phyloP scores from a whole-genome alignment of 805 yeast genomes.

The Kregervanrija pseudodelftensis region DNA sequence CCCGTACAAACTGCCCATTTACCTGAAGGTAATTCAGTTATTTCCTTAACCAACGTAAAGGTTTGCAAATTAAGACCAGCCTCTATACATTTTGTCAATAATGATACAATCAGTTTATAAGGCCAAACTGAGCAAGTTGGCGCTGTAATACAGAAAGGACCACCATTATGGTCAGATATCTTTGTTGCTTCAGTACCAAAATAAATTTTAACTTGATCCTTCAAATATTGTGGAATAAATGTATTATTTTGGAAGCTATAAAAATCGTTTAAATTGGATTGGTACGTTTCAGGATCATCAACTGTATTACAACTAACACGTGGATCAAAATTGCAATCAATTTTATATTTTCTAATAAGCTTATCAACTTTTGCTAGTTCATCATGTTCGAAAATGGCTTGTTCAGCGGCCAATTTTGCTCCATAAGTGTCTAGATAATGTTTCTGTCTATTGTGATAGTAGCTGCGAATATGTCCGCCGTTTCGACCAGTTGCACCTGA shows the following conservation, averaged over 20 bases:
- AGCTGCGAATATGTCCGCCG: constrained; percentile 42
- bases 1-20: constrained; percentile 25
- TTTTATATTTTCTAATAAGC: constrained; percentile 25
- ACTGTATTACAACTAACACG: constrained; percentile 30
- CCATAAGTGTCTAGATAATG: constrained; percentile 15
- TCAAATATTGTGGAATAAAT: constrained; percentile 17
- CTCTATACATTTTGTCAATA: constrained; percentile 27
- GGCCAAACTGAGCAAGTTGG: constrained; percentile 43
- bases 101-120: constrained; percentile 31
- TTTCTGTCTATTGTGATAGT: constrained; percentile 15
- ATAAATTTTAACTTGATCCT: constrained; percentile 25
- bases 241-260: constrained; percentile 23
- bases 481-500: constrained; percentile 41
- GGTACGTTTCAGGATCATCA: constrained; percentile 13
- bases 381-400: constrained; percentile 32
- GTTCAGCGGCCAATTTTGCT: constrained; percentile 26
- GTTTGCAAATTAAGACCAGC: constrained; percentile 35
- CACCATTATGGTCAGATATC: constrained; percentile 21
- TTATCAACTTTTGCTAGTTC: constrained; percentile 25
- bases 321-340: constrained; percentile 33
- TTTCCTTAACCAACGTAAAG: constrained; percentile 28
- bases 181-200: constrained; percentile 26
- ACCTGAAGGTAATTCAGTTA: constrained; percentile 15
- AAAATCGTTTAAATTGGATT: constrained; percentile 16
- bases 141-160: constrained; percentile 27